Base-by-base conservation (phyloP, 176 grass and related monocot species). In the Puccinellia tenuiflora region DNA sequence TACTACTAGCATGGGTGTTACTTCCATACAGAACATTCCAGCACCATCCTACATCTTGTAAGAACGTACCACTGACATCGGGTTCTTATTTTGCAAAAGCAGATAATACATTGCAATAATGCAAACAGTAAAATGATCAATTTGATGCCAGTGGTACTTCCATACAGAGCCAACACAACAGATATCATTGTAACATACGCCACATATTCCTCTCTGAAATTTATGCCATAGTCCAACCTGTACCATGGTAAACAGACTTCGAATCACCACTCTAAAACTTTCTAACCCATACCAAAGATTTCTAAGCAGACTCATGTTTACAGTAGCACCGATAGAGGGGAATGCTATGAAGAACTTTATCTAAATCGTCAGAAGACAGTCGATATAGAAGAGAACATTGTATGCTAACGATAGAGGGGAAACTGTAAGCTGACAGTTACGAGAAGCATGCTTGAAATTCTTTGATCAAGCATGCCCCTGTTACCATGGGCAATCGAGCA, bases 231-330 rank as follows among this genome's bases (percentile, higher is more conserved):
- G 43, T 52, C 4, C 33, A 67, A 39, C 43, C 57, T 28, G 34
- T 84, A 84, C 73, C 56, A 67, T 4, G 21, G 24, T 31, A 74
- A 47, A 5, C 11, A 45, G 47, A 31, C 13, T 37, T 39, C 13
- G 26, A 67, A 35, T 18, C 22, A 67, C 33, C 57, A 73, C 55
- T 79, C 28, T 35, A 13, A 48, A 46, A 34, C 30, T 75, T 72
- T 72, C 68, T 67, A 82, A 79, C 66, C 78, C 66, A 38, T n/a
- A 65, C 25, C 73, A 66, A 50, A 79, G 37, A 83, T 74, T 83
- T 86, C 66, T 86, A 73, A 53, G 64, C 7, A 90, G 54, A 78
- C 75, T 86, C 73, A 45, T 85, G 83, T 71, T 85, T 82, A 90
- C 35, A 77, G 88, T 29, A 86, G 64, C 13, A 77, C 25, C 74